These are phyloP conservation scores for Ogataea saltuana DNA, from an alignment of 805 yeast species.

Conservation along the genomic window DNA sequence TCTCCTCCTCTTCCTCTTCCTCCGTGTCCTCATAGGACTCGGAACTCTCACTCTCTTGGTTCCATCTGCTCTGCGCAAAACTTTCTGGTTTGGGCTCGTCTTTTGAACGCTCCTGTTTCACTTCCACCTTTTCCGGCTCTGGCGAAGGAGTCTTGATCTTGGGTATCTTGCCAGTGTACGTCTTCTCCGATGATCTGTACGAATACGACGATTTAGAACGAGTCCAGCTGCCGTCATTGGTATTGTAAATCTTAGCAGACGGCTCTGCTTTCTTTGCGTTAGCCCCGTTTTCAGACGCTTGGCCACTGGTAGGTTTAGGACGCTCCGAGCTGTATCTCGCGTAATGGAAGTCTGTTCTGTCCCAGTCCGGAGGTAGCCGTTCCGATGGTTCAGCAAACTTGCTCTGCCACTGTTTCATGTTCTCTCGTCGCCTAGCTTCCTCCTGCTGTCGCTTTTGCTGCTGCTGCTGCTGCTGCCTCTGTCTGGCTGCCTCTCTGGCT, in stretches of 20 bases:
- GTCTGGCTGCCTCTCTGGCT: slow-evolving; percentile 15
- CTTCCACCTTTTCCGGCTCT: neutral
- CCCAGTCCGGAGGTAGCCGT: slow-evolving; percentile 1
- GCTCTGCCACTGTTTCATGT: neutral
- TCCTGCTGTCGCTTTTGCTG: slow-evolving; percentile 12
- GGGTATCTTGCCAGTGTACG: slow-evolving; percentile 30
- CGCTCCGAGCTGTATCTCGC: slow-evolving; percentile 1
- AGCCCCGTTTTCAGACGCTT: neutral
- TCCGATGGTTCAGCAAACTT: neutral
- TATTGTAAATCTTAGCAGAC: slow-evolving; percentile 21
- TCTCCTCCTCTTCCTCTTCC: neutral
- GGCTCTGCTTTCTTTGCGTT: slow-evolving; percentile 16
- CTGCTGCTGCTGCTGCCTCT: slow-evolving; percentile 10
- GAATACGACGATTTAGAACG: slow-evolving; percentile 31
- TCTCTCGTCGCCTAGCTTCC: slow-evolving; percentile 9
- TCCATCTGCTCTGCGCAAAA: neutral
- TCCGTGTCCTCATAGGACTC: neutral
- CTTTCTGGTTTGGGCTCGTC: neutral
- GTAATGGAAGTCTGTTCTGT: slow-evolving; percentile 1
- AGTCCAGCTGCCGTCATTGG: slow-evolving; percentile 31
- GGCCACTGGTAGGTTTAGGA: neutral
- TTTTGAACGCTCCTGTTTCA: neutral
- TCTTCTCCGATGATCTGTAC: slow-evolving; percentile 28
- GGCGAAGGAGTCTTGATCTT: slow-evolving; percentile 16
- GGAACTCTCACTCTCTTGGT: slow-evolving; percentile 2